These are phyloP conservation scores for Ascochyta pisi DNA, from an alignment of 2,329 filamentous ascomycete species.

Conservation along the genomic window DNA sequence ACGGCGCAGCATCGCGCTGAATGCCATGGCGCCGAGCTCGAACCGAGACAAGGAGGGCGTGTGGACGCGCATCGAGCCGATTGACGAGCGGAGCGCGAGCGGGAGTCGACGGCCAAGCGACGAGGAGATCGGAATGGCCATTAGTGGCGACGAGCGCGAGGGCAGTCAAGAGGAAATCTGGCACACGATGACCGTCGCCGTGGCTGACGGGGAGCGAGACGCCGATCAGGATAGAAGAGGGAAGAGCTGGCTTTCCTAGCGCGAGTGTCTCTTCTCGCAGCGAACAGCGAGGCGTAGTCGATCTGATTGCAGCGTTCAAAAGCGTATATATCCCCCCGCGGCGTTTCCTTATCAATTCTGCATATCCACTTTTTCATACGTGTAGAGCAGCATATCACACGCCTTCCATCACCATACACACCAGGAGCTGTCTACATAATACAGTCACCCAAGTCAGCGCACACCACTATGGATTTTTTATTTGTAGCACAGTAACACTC, in stretches of 20 bases:
- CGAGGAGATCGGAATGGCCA: constrained; percentile 5
- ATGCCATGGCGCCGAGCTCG: not conserved
- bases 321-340: constrained; percentile 12
- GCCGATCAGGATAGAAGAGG: not conserved
- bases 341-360: not conserved
- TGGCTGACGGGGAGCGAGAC: not conserved
- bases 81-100: constrained; percentile 1
- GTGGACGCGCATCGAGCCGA: constrained; percentile 11
- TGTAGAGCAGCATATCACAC: no score
- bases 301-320: not conserved
- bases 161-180: constrained; percentile 3
- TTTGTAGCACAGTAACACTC: no score
- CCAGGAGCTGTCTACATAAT: no score
- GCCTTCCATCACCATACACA: no score
- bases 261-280: no score
- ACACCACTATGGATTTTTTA: no score
- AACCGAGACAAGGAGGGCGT: constrained; percentile 7
- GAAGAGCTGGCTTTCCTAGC: not conserved
- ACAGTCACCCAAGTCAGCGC: no score
- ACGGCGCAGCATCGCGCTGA: constrained; percentile 6
- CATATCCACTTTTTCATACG: no score
- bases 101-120: not conserved
- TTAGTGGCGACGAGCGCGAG: not conserved
- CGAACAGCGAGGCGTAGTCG: not conserved
- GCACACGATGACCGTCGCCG: constrained; percentile 9